phyloP scores from a whole-genome alignment of 1,139 yeast genomes.

The Eremothecium cymbalariae region DNA sequence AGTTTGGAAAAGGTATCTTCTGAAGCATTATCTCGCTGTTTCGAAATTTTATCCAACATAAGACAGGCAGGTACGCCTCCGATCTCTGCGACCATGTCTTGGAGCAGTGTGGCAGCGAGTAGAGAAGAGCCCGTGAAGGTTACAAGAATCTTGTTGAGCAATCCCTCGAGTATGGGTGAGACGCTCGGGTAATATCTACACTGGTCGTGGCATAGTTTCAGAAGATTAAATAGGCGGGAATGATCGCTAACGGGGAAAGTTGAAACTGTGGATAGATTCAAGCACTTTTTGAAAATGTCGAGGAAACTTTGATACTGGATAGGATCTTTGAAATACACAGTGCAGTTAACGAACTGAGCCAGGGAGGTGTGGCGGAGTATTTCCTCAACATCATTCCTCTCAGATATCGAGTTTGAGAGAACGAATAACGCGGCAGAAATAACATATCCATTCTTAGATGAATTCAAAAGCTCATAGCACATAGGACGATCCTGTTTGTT shows the following conservation, averaged over 20 bases:
- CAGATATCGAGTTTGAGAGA: constrained; percentile 23
- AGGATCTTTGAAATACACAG: constrained; percentile 24
- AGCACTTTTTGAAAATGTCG: constrained; percentile 25
- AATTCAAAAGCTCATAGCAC: constrained; percentile 13
- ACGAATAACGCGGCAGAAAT: constrained; percentile 23
- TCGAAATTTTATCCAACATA: constrained; percentile 23
- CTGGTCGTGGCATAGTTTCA: constrained; percentile 23
- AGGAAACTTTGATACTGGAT: constrained; percentile 29
- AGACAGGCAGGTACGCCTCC: constrained; percentile 22
- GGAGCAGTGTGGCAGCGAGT: constrained; percentile 10
- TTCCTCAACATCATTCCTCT: constrained; percentile 18
- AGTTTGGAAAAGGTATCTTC: constrained; percentile 10
- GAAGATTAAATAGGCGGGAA: constrained; percentile 10
- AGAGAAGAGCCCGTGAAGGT: constrained; percentile 22
- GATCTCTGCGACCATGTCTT: constrained; percentile 14
- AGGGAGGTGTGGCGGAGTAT: constrained; percentile 12
- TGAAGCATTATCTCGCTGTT: constrained; percentile 10
- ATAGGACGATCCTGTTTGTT: constrained; percentile 18
- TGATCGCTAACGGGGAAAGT: constrained; percentile 14
- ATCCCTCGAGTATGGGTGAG: constrained; percentile 17
- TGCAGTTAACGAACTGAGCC: constrained; percentile 12
- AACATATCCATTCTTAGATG: constrained; percentile 17
- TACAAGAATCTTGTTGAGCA: constrained; percentile 25
- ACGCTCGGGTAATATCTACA: constrained; percentile 22
- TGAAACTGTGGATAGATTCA: constrained; percentile 21